Conservation (phyloP, 2,329 filamentous ascomycete species). For the Phyllosticta citribraziliensis region DNA sequence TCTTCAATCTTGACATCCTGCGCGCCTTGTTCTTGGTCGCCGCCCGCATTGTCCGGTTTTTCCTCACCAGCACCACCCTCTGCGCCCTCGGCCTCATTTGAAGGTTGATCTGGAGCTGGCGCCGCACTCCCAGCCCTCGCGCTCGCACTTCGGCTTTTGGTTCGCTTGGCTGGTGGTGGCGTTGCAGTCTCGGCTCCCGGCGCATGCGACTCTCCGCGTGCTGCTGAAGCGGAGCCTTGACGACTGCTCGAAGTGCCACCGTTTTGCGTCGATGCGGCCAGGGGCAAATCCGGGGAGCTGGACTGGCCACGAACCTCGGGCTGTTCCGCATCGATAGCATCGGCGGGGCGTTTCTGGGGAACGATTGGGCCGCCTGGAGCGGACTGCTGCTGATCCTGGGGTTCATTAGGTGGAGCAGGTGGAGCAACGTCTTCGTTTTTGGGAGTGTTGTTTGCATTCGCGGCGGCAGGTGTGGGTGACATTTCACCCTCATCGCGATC, state of each 20-base stretch:
- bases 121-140: background rate
- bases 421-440: constrained; percentile 12
- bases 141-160: background rate
- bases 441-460: constrained; percentile 15
- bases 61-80: background rate
- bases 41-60: background rate
- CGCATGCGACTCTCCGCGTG: background rate
- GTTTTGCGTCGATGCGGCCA: constrained; percentile 24
- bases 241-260: constrained; percentile 19
- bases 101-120: background rate
- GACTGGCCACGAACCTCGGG: constrained; percentile 20
- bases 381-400: background rate
- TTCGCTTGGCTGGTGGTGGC: background rate
- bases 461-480: constrained; percentile 34
- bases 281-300: constrained; percentile 35
- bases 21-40: background rate
- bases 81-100: background rate
- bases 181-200: background rate
- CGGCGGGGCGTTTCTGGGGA: constrained; percentile 4
- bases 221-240: constrained; percentile 20
- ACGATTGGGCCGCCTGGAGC: constrained; percentile 1
- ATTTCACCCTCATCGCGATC: constrained; percentile 38
- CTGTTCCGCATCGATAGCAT: background rate
- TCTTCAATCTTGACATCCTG: background rate
- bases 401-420: background rate